Evolutionary conservation across 192 early-diverging fungal species (phyloP), one percentile per base, ranked within the genome.

Genomic region (Thamnidium elegans): DNA sequence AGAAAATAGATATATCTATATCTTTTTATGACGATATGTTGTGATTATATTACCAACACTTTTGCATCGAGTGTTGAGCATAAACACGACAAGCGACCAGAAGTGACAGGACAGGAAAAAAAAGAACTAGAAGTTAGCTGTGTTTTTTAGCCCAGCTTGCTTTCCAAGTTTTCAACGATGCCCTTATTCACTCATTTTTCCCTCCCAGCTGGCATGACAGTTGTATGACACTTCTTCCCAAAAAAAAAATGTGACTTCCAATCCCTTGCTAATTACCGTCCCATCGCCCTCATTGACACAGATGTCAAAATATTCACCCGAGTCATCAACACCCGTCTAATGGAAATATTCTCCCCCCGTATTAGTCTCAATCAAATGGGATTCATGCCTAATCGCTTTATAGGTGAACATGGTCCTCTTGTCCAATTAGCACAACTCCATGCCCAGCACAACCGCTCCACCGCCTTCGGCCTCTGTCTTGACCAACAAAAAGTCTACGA

Each of bases 291-390:
- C 0, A 63, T 63, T 21, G 63, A 63, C 20, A 39, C 30, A 0
- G 68, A 69, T 43, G 68, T 58, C 15, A 71, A 71, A 54, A 0
- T 61, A 0, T 71, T 71, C 42, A 71, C 69, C 20, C 42, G 50
- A 30, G 4, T 71, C 46, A 0, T 71, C 3, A 61, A 50, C 19
- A 48, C 34, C 4, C 42, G 69, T 0, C 4, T 71, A 4, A n/a
- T 15, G 0, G 42, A 6, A 0, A 5, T 15, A 1, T 20, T 52
- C 11, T 0, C 11, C 1, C 6, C 14, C 20, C 19, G 65, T 17
- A 58, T 65, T 1, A 31, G n/a, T 17, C 23, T 55, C 0, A 36
- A 23, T 7, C 69, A 71, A 36, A 54, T 56, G 0, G 69, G 69
- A 4, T 71, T 71, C 20, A 19, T 65, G 4, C 17, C 13, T 6